Percentiles rank a stretch among this genome's conserved stretches.
Conservation (phyloP, 352 stramenopile genomes). For the Stramenopiles sp. region DNA sequence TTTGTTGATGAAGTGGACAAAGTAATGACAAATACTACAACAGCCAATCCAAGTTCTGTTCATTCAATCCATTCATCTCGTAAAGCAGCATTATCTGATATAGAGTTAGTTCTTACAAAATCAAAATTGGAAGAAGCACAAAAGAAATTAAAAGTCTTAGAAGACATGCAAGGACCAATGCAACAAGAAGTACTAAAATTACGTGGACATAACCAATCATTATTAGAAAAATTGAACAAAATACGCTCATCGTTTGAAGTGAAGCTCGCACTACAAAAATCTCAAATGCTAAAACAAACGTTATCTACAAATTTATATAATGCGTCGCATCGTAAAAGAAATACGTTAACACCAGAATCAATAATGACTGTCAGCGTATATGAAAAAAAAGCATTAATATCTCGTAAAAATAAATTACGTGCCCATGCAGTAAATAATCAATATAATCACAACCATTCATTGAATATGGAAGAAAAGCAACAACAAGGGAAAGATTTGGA, state of each 20-base stretch:
- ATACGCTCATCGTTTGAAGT: neutral
- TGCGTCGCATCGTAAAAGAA: neutral
- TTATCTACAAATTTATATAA: neutral
- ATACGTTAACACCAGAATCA: neutral
- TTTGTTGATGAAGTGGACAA: neutral
- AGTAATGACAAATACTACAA: neutral
- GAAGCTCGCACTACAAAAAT: neutral
- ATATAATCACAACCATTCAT: neutral
- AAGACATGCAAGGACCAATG: neutral
- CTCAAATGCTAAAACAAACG: neutral
- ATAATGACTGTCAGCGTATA: neutral
- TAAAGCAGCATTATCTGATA: neutral
- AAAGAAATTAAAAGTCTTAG: neutral
- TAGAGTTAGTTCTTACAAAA: neutral
- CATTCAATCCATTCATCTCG: neutral
- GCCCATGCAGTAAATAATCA: neutral
- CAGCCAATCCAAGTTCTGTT: neutral
- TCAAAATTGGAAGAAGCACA: neutral
- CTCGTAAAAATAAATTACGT: neutral
- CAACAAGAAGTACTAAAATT: neutral
- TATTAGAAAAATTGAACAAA: neutral
- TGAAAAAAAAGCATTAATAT: neutral
- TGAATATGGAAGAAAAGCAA: neutral
- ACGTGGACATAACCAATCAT: neutral
- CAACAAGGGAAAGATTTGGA: neutral